Evolutionary conservation across 768 basidiomycete species (phyloP).

Genomic region (Auricularia auricula-judae): DNA sequence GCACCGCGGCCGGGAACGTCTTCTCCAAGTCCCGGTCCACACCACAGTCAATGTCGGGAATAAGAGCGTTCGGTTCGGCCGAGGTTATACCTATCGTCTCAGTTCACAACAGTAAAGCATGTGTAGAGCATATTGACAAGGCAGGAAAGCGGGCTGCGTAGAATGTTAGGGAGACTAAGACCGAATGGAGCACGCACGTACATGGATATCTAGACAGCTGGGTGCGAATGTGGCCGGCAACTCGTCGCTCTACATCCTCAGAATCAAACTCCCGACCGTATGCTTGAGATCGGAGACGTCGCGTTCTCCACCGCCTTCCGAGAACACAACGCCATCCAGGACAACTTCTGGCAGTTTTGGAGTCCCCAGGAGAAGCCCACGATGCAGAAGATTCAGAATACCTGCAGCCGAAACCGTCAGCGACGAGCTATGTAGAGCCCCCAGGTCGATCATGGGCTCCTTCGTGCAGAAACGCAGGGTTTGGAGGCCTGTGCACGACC

Average conservation of each 20-base stretch:
- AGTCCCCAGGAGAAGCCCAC: neutral
- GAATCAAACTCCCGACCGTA: neutral
- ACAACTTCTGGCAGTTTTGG: neutral
- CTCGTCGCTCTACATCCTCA: neutral
- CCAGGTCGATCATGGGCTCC: neutral
- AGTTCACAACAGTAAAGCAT: too few relatives aligned
- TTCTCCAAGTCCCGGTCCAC: too few relatives aligned
- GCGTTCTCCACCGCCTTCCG: neutral
- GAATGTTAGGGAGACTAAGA: too few relatives aligned
- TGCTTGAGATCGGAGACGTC: neutral
- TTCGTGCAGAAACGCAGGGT: neutral
- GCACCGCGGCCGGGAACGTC: too few relatives aligned
- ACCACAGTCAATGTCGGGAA: too few relatives aligned
- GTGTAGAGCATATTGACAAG: too few relatives aligned
- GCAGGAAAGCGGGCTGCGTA: too few relatives aligned
- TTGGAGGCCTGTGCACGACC: neutral
- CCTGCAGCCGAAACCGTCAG: neutral
- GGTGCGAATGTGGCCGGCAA: neutral
- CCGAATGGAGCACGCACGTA: too few relatives aligned
- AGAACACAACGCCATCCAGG: neutral
- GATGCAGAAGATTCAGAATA: neutral
- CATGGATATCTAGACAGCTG: too few relatives aligned
- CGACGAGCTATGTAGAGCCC: neutral
- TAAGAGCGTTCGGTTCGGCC: too few relatives aligned
- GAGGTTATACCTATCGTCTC: too few relatives aligned